Conservation (phyloP, 768 basidiomycete genomes). For the Tricholoma furcatifolium region DNA sequence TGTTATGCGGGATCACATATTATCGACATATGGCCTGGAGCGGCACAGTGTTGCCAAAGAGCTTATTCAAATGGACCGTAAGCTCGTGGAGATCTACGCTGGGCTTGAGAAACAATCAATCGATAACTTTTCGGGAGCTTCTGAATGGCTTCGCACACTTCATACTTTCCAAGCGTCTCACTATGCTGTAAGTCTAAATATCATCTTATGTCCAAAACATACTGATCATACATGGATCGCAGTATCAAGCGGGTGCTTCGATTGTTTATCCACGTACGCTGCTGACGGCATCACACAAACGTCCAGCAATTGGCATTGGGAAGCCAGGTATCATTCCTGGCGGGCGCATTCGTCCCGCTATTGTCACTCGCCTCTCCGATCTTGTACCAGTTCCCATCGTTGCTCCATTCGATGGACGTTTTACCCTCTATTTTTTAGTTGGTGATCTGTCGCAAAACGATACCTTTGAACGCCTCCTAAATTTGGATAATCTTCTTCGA, state of each 20-base stretch:
- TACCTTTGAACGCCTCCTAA: constrained; percentile 6
- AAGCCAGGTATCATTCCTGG: constrained; percentile 13
- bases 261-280: constrained; percentile 11
- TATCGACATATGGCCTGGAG: constrained; percentile 13
- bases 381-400: constrained; percentile 11
- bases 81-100: constrained; percentile 15
- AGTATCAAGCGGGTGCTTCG: constrained; percentile 18
- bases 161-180: constrained; percentile 14
- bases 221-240: too few relatives aligned
- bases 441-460: constrained; percentile 12
- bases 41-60: constrained; percentile 14
- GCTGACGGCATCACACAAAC: constrained; percentile 11
- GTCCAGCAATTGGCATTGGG: constrained; percentile 8
- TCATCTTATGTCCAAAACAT: background rate
- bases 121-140: constrained; percentile 11
- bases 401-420: constrained; percentile 15
- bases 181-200: constrained; percentile 8
- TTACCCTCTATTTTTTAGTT: constrained; percentile 14
- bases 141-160: constrained; percentile 12
- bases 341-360: constrained; percentile 10
- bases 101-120: constrained; percentile 17
- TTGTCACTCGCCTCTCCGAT: constrained; percentile 15
- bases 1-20: constrained; percentile 8
- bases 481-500: constrained; percentile 7
- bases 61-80: constrained; percentile 12